Conservation (phyloP, 2,329 filamentous ascomycete genomes). For the Penicillium sp. region DNA sequence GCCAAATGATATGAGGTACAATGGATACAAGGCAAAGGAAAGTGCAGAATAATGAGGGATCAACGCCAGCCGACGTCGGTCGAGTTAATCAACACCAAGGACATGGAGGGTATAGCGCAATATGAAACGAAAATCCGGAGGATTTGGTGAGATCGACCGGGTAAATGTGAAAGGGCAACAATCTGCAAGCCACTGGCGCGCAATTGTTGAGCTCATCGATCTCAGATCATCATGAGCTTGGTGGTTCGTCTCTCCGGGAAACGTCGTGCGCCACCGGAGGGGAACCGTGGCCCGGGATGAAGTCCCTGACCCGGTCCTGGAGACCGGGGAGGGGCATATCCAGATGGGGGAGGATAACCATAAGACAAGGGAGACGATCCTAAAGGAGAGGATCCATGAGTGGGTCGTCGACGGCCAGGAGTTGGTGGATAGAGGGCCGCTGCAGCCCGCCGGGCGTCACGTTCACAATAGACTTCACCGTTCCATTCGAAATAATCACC, state of each 20-base stretch:
- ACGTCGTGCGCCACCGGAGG: constrained; percentile 32
- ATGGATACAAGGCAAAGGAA: constrained; percentile 4
- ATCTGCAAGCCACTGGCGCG: neutral
- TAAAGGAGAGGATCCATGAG: constrained; percentile 31
- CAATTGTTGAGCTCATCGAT: neutral
- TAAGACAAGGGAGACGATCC: constrained; percentile 33
- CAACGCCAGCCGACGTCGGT: constrained; percentile 15
- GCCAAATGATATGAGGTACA: neutral
- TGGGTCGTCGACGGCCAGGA: constrained; percentile 35
- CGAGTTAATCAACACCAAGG: constrained; percentile 3
- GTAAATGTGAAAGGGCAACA: neutral
- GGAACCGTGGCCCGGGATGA: constrained; percentile 20
- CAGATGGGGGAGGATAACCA: constrained; percentile 26
- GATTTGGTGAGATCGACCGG: neutral
- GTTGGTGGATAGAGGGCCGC: constrained; percentile 23
- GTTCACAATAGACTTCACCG: constrained; percentile 76
- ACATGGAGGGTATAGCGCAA: constrained; percentile 23
- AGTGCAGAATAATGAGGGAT: constrained; percentile 6
- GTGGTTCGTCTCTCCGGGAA: constrained; percentile 49
- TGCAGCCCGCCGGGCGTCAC: constrained; percentile 65
- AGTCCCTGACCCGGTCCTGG: constrained; percentile 14
- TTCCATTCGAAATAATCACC: constrained; percentile 90
- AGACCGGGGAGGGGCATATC: constrained; percentile 21
- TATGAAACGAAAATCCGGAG: constrained; percentile 13
- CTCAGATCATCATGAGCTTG: constrained; percentile 47